Conservation (phyloP, 2,329 filamentous ascomycete genomes). For the Fusarium chlamydosporum region DNA sequence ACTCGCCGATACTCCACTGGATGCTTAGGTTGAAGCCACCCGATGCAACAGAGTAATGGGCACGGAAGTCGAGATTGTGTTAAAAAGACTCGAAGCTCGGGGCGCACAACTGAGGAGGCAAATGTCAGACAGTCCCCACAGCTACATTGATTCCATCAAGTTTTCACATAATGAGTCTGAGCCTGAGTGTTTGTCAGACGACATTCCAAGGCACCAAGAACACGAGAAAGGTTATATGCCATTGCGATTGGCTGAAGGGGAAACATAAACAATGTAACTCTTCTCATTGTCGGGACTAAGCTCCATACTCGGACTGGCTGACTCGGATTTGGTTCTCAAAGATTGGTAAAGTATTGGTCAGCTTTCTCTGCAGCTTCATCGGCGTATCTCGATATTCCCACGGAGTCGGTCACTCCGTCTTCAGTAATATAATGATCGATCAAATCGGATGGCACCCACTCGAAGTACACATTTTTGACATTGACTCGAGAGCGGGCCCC, state of each 20-base stretch:
- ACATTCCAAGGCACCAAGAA: slow-evolving; percentile 19
- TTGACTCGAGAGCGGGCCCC: slow-evolving; percentile 42
- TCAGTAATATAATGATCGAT: slow-evolving; percentile 70
- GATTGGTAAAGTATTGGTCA: slow-evolving; percentile 59
- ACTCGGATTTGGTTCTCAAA: slow-evolving; percentile 46
- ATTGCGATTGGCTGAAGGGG: slow-evolving; percentile 24
- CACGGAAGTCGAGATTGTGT: background rate
- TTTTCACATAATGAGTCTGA: slow-evolving; percentile 12
- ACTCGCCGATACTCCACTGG: background rate
- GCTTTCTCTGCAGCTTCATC: slow-evolving; percentile 55
- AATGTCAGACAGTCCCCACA: slow-evolving; percentile 38
- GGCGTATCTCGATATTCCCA: slow-evolving; percentile 60
- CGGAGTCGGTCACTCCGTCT: slow-evolving; percentile 59
- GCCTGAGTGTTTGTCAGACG: slow-evolving; percentile 21
- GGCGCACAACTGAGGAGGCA: slow-evolving; percentile 5
- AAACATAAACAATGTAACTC: slow-evolving; percentile 22
- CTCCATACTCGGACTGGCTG: slow-evolving; percentile 15
- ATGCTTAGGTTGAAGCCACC: background rate
- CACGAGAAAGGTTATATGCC: background rate
- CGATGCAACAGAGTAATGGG: background rate
- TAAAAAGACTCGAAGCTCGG: background rate
- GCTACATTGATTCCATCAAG: slow-evolving; percentile 26
- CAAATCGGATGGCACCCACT: slow-evolving; percentile 68
- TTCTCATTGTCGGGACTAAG: slow-evolving; percentile 22
- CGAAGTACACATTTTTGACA: slow-evolving; percentile 69